Evolutionary conservation across 345 rosid species (phyloP).

Genomic region (Dimocarpus longan): DNA sequence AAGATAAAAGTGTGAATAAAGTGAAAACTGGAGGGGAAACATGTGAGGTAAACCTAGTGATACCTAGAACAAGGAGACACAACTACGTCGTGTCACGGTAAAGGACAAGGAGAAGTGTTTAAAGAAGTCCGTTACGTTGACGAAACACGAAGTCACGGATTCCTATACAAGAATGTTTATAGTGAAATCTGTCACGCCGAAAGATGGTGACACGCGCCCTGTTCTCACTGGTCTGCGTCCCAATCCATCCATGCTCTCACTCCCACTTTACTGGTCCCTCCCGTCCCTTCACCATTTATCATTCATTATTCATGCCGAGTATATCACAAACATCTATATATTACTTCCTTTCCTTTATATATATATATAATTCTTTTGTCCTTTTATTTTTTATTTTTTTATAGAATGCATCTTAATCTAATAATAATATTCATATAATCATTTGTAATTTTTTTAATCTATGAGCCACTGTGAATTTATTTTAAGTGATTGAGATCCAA

Average conservation of each 20-base stretch:
- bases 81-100: conserved; percentile 22
- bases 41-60: background rate
- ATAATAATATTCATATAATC: no score
- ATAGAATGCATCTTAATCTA: no score
- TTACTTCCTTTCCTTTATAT: background rate
- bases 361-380: no score
- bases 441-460: no score
- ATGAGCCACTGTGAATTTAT: no score
- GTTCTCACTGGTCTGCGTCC: conserved; percentile 10
- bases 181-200: conserved; percentile 25
- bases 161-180: conserved; percentile 16
- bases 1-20: background rate
- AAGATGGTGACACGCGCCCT: conserved; percentile 36
- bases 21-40: background rate
- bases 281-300: background rate
- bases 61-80: background rate
- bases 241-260: background rate
- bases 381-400: background rate
- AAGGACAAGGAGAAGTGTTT: background rate
- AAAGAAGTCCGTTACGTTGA: conserved; percentile 32
- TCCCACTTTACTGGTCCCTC: background rate
- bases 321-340: background rate
- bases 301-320: background rate
- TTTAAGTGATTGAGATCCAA: no score
- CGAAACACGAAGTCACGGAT: conserved; percentile 31